These are phyloP conservation scores for Boletus tylopilopsis DNA, from an alignment of 768 basidiomycete genomes.

Conservation along the genomic window DNA sequence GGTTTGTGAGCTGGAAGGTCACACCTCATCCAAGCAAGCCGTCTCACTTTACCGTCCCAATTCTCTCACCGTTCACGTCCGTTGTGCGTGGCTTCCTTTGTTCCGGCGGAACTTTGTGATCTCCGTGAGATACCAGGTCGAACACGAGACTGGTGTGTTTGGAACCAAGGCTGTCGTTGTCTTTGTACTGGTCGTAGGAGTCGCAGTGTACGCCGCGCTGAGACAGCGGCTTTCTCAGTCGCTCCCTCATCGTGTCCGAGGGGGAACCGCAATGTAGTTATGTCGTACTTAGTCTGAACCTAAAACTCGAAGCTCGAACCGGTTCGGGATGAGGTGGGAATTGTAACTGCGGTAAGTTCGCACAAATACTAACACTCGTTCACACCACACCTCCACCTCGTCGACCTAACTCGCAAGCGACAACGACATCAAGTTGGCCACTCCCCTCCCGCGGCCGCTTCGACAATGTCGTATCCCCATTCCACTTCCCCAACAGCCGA, in stretches of 20 bases:
- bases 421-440: constrained; percentile 19
- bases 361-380: constrained; percentile 20
- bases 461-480: constrained; percentile 48
- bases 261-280: too few species aligned
- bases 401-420: constrained; percentile 9
- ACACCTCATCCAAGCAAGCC: constrained; percentile 25
- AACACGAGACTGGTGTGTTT: constrained; percentile 65
- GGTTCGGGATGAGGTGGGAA: constrained; percentile 30
- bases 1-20: constrained; percentile 15
- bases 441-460: constrained; percentile 7
- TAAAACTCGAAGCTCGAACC: too few species aligned
- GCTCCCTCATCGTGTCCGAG: too few species aligned
- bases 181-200: constrained; percentile 37
- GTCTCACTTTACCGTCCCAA: constrained; percentile 73
- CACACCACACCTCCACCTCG: constrained; percentile 3
- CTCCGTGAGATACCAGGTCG: constrained; percentile 48
- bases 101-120: constrained; percentile 4
- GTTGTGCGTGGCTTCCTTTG: constrained; percentile 43
- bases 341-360: constrained; percentile 12
- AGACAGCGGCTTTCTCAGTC: constrained; percentile 37
- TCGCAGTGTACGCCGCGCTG: constrained; percentile 40
- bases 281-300: too few species aligned
- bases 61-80: constrained; percentile 74
- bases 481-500: constrained; percentile 58
- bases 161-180: constrained; percentile 45